These are phyloP conservation scores for Aspergillus ostianus DNA, from an alignment of 495 filamentous ascomycete species.

Conservation along the genomic window DNA sequence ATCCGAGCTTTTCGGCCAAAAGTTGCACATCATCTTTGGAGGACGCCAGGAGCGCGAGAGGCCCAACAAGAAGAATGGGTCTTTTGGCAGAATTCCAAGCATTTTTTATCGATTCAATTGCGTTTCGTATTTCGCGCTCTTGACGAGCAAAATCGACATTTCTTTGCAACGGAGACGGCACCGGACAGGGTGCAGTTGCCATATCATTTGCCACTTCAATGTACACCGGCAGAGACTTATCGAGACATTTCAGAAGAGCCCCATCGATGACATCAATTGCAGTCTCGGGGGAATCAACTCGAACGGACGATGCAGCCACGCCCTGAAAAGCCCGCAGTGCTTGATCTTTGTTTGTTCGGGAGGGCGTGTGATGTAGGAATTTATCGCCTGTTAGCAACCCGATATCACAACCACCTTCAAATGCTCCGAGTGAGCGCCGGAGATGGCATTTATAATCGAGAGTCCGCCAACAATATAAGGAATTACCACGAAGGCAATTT, in stretches of 20 bases:
- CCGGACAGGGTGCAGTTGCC: neutral
- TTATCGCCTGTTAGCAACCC: conserved; percentile 34
- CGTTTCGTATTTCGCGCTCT: conserved; percentile 3
- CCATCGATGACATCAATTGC: conserved; percentile 7
- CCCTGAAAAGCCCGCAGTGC: conserved; percentile 6
- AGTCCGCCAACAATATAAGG: conserved; percentile 77
- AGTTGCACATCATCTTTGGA: conserved; percentile 1
- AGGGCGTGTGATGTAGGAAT: conserved; percentile 10
- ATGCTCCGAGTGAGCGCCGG: conserved; percentile 66
- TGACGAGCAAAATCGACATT: neutral
- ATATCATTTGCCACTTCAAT: conserved; percentile 16
- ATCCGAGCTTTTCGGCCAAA: conserved; percentile 15
- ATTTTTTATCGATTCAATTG: neutral
- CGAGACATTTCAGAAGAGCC: conserved; percentile 7
- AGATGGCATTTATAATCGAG: conserved; percentile 66
- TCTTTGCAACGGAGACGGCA: neutral
- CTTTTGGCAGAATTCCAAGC: conserved; percentile 11
- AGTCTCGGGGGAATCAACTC: neutral
- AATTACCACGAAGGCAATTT: conserved; percentile 67
- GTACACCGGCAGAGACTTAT: conserved; percentile 11
- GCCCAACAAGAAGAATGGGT: conserved; percentile 16
- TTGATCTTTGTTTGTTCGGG: conserved; percentile 7
- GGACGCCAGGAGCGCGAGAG: neutral
- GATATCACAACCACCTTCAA: conserved; percentile 78
- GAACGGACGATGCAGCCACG: conserved; percentile 10